Conservation (phyloP, 306 rosid genomes). For the Cercis canadensis region DNA sequence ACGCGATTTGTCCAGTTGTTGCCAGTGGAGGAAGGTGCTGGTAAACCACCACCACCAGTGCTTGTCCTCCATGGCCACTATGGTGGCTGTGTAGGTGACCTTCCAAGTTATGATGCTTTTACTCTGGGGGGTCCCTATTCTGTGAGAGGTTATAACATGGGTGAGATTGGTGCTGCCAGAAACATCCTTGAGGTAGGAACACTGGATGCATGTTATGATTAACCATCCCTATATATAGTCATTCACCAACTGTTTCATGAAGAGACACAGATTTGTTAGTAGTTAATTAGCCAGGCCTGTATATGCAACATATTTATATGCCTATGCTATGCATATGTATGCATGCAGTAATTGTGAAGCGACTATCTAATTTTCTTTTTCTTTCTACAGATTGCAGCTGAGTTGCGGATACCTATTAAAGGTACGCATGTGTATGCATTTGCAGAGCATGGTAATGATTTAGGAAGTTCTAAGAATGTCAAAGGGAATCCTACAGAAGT, state of each 20-base stretch:
- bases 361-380: conserved; percentile 20
- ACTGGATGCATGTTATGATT: conserved; percentile 9
- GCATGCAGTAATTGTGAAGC: conserved; percentile 3
- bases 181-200: conserved; percentile 86
- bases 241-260: not conserved
- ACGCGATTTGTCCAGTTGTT: conserved; percentile 78
- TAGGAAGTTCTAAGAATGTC: conserved; percentile 87
- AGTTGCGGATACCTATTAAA: conserved; percentile 82
- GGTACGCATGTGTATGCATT: conserved; percentile 85
- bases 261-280: not conserved
- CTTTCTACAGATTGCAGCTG: conserved; percentile 83
- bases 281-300: conserved; percentile 5
- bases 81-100: conserved; percentile 99
- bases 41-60: conserved; percentile 93
- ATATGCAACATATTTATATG: not conserved
- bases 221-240: not conserved
- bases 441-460: conserved; percentile 93
- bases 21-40: conserved; percentile 91
- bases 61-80: conserved; percentile 96
- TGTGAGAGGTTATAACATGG: conserved; percentile 98
- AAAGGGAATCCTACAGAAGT: conserved; percentile 97
- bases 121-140: conserved; percentile 98
- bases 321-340: not conserved
- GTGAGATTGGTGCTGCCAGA: conserved; percentile 94
- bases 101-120: conserved; percentile 97